Evolutionary conservation across 345 rosid species (phyloP), one percentile per base, ranked within the genome.

Genomic region (Aquilaria malaccensis): DNA sequence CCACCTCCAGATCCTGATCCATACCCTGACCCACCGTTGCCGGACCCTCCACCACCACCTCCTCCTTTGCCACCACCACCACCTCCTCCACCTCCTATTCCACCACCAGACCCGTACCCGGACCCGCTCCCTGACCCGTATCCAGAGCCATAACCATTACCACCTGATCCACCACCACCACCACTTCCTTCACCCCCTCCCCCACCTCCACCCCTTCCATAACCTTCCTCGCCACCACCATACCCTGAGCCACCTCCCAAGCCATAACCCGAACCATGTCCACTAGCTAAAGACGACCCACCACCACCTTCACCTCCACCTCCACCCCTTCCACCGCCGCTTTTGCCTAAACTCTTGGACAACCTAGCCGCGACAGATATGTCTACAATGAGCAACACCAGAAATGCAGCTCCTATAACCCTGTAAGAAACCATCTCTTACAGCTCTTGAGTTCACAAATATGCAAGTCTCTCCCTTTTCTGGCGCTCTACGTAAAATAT

Each of bases 181-280:
- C 69, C 67, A 10, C 61, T 79, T 2, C 66, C 75, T 30, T 70
- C 70, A 11, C 74, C 84, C 2, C 73, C 83, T 14, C 56, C 64
- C 0, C 79, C 83, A 0, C 78, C 75, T 0, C 78, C 76, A 7
- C 75, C 68, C 0, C 86, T 81, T 0, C 75, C 75, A 1, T 80
- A 81, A 0, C 73, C 73, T 10, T 69, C 67, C 1, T 61, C 70
- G 33, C 76, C 77, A 13, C 67, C 74, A 15, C 72, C 70, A 52
- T 52, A 50, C 37, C 82, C 77, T 0, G 70, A 72, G 12, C 79
- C 76, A 41, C 67, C 66, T 5, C 79, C 83, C 11, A 78, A 71
- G 0, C 89, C 88, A 56, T 69, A 62, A 2, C 88, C 88, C 3
- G 79, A 71, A 3, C 85, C 83, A 46, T 70, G 59, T 15, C 80